These are phyloP conservation scores for Xylariaceae sp. DNA, from an alignment of 2,329 filamentous ascomycete species.

Conservation along the genomic window DNA sequence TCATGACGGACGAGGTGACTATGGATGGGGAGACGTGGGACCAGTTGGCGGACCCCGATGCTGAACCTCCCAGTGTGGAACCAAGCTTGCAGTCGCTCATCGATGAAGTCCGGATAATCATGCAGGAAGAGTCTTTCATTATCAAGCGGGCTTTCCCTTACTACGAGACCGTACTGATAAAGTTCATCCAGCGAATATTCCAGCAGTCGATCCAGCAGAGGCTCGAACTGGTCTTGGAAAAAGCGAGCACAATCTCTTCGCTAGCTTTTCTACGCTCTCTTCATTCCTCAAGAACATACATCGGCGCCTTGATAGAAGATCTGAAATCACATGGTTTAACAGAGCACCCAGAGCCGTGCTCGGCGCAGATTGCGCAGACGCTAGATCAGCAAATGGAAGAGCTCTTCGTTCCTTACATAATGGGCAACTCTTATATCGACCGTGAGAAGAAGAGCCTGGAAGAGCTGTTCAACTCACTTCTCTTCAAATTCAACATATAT, in stretches of 20 bases:
- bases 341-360: constrained; percentile 88
- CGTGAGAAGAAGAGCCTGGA: constrained; percentile 67
- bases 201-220: constrained; percentile 97
- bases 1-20: constrained; percentile 80
- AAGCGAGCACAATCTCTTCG: constrained; percentile 86
- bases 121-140: constrained; percentile 95
- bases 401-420: constrained; percentile 67
- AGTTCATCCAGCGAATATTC: constrained; percentile 93
- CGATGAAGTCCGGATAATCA: constrained; percentile 90
- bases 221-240: constrained; percentile 91
- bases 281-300: constrained; percentile 86
- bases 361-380: constrained; percentile 76
- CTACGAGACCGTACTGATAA: constrained; percentile 87
- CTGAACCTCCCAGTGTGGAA: constrained; percentile 86
- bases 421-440: constrained; percentile 67
- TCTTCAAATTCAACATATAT: constrained; percentile 97
- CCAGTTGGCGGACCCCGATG: constrained; percentile 86
- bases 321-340: constrained; percentile 91
- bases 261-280: constrained; percentile 86
- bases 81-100: constrained; percentile 86
- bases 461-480: constrained; percentile 80
- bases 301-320: constrained; percentile 83
- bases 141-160: constrained; percentile 96
- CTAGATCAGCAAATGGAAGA: constrained; percentile 73
- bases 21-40: constrained; percentile 81